Conservation (phyloP, 2,329 filamentous ascomycete species). For the Claviceps sp. region DNA sequence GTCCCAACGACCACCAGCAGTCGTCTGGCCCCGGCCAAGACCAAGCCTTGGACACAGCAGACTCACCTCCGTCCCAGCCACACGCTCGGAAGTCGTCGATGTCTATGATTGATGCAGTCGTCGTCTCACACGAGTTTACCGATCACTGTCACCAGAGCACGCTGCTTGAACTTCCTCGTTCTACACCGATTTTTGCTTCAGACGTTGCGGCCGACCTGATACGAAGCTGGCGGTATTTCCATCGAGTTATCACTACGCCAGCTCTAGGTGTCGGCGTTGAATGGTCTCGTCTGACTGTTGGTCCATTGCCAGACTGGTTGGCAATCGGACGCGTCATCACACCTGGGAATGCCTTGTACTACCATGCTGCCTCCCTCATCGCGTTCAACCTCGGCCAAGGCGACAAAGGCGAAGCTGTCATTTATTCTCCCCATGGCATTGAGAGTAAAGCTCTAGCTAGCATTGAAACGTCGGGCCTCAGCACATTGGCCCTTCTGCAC, state of each 20-base stretch:
- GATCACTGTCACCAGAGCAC: slow-evolving; percentile 54
- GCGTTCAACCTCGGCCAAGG: slow-evolving; percentile 26
- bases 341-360: slow-evolving; percentile 40
- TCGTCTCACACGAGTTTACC: slow-evolving; percentile 53
- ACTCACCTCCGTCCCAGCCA: neutral
- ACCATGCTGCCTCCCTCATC: slow-evolving; percentile 48
- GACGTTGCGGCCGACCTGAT: slow-evolving; percentile 45
- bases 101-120: slow-evolving; percentile 42
- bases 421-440: slow-evolving; percentile 52
- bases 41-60: neutral
- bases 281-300: slow-evolving; percentile 11
- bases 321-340: slow-evolving; percentile 44
- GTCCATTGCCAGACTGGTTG: slow-evolving; percentile 44
- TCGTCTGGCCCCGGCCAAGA: too few relatives aligned
- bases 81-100: slow-evolving; percentile 6
- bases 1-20: neutral
- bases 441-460: slow-evolving; percentile 29
- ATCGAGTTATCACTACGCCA: slow-evolving; percentile 35
- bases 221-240: slow-evolving; percentile 45
- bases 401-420: slow-evolving; percentile 34
- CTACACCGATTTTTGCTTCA: slow-evolving; percentile 46
- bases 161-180: slow-evolving; percentile 36
- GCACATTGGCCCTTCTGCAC: slow-evolving; percentile 46
- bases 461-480: slow-evolving; percentile 28
- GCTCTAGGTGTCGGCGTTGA: slow-evolving; percentile 22